Percentiles rank a stretch among this genome's conserved stretches.
phyloP scores from a whole-genome alignment of 1,284 basidiomycete species.

The Cryptococcus sp. region DNA sequence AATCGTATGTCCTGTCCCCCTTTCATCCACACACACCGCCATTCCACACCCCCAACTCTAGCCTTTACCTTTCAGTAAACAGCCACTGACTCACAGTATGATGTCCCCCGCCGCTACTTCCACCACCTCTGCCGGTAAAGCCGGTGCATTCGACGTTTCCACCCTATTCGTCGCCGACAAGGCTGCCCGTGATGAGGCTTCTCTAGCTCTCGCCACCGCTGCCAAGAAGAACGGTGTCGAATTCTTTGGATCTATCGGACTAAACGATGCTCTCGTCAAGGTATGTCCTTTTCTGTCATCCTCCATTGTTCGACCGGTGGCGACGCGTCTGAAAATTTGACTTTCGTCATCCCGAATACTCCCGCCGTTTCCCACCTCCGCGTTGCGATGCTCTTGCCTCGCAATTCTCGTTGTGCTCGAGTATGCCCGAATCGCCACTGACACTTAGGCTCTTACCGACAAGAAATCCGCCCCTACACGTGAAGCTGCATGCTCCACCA shows the following conservation, averaged over 20 bases:
- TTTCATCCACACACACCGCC: too few relatives aligned
- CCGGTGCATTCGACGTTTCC: slow-evolving; percentile 45
- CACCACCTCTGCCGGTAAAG: slow-evolving; percentile 36
- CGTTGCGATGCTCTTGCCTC: too few relatives aligned
- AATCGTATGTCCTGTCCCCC: slow-evolving; percentile 2
- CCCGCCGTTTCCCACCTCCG: too few relatives aligned
- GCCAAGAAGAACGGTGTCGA: slow-evolving; percentile 82
- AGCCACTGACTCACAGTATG: slow-evolving; percentile 13
- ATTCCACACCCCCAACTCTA: too few relatives aligned
- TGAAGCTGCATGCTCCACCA: slow-evolving; percentile 44
- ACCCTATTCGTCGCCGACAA: slow-evolving; percentile 49
- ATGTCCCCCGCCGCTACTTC: slow-evolving; percentile 46
- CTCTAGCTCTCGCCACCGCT: slow-evolving; percentile 64
- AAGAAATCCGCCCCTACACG: slow-evolving; percentile 54
- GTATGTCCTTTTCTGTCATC: slow-evolving; percentile 23
- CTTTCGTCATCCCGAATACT: background rate
- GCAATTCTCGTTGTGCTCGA: too few relatives aligned
- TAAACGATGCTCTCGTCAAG: slow-evolving; percentile 76
- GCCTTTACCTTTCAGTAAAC: too few relatives aligned
- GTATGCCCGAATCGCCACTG: background rate
- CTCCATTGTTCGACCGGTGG: background rate
- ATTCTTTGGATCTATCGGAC: slow-evolving; percentile 70
- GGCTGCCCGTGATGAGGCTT: slow-evolving; percentile 62
- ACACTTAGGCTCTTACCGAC: slow-evolving; percentile 51
- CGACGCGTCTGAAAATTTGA: slow-evolving; percentile 2